Conservation (phyloP, 73 alveolate genomes). For the Tetrahymena malaccensis region DNA sequence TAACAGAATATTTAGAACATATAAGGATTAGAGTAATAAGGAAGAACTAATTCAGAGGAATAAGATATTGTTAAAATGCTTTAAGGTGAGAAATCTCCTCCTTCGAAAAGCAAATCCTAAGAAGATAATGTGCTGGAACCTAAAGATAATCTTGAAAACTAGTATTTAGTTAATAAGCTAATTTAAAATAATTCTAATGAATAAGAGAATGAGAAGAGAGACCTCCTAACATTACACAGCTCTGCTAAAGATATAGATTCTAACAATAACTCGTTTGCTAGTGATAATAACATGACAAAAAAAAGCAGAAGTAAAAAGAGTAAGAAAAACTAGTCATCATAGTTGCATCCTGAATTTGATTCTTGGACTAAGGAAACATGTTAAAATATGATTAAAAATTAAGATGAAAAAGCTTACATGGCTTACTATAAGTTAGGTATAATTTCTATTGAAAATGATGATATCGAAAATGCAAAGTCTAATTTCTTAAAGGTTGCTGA, state of each 20-base stretch:
- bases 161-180: not conserved
- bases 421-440: not conserved
- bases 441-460: not conserved
- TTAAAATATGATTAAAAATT: not conserved
- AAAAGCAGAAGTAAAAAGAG: not conserved
- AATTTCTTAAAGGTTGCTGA: not conserved
- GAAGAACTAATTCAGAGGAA: not conserved
- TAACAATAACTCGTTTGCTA: not conserved
- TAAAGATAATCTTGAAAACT: not conserved
- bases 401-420: not conserved
- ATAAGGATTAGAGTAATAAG: not conserved
- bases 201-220: not conserved
- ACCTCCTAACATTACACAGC: not conserved
- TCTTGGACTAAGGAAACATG: not conserved
- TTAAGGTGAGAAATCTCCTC: not conserved
- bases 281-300: not conserved
- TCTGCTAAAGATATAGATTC: not conserved
- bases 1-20: not conserved
- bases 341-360: not conserved
- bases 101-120: not conserved
- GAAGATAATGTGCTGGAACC: not conserved
- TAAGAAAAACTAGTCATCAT: not conserved
- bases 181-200: not conserved
- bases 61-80: not conserved
- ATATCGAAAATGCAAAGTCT: not conserved